These are phyloP conservation scores for Trifolium dubium DNA, from an alignment of 306 rosid species.

Conservation along the genomic window DNA sequence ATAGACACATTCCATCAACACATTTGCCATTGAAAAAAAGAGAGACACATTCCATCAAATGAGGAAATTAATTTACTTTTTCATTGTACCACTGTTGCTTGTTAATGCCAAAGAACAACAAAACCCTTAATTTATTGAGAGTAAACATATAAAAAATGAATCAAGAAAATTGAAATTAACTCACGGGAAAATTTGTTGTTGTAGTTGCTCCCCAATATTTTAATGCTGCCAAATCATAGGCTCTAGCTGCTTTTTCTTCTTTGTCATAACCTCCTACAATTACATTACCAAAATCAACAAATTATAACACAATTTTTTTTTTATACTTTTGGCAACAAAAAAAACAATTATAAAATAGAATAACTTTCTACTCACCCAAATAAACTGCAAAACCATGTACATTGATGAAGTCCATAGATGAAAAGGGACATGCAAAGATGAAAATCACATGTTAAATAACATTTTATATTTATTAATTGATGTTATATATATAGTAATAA, in stretches of 20 bases:
- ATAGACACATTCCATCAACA: no score
- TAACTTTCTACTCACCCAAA: conserved; percentile 67
- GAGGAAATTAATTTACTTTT: conserved; percentile 35
- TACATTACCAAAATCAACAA: neutral
- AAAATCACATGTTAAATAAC: conserved; percentile 35
- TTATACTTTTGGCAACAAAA: neutral
- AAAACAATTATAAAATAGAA: neutral
- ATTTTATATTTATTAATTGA: neutral
- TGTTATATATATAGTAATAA: neutral
- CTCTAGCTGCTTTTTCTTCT: conserved; percentile 96
- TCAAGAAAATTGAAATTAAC: conserved; percentile 21
- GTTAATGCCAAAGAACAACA: conserved; percentile 12
- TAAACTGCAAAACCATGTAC: conserved; percentile 66
- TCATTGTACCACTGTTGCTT: neutral
- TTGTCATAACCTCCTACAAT: conserved; percentile 87
- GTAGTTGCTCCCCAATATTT: conserved; percentile 97
- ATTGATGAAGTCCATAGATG: conserved; percentile 46
- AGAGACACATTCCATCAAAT: conserved; percentile 42
- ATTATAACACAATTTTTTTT: neutral
- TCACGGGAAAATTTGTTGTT: conserved; percentile 90
- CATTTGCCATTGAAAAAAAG: neutral
- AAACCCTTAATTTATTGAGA: conserved; percentile 30
- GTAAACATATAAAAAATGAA: neutral
- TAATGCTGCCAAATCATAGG: conserved; percentile 91
- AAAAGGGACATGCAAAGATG: conserved; percentile 1